Conservation (phyloP, 768 basidiomycete species). For the Candolleomyces aberdarensis region DNA sequence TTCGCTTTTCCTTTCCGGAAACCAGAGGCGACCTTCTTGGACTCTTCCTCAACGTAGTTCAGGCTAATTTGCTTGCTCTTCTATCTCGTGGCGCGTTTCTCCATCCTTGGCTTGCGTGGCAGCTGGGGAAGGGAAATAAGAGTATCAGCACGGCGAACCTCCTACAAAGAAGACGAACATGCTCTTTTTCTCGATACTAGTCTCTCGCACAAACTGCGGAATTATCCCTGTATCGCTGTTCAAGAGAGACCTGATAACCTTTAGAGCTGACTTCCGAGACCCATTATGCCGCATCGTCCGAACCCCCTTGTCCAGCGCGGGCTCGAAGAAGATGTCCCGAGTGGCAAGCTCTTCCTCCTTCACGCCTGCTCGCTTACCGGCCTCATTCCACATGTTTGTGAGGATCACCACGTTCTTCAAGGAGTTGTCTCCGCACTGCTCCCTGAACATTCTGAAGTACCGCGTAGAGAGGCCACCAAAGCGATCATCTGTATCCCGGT, state of each 20-base stretch:
- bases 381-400: slow-evolving; percentile 47
- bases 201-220: slow-evolving; percentile 53
- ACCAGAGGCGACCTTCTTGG: slow-evolving; percentile 32
- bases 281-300: slow-evolving; percentile 37
- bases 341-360: slow-evolving; percentile 40
- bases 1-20: slow-evolving; percentile 1
- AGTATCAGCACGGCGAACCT: not conserved
- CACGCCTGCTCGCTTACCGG: slow-evolving; percentile 28
- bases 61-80: slow-evolving; percentile 41
- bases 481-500: slow-evolving; percentile 42
- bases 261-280: slow-evolving; percentile 34
- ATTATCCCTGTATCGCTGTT: slow-evolving; percentile 33
- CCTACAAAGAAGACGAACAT: slow-evolving; percentile 18
- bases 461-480: slow-evolving; percentile 40
- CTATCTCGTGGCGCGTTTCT: slow-evolving; percentile 42
- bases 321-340: slow-evolving; percentile 42
- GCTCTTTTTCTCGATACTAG: slow-evolving; percentile 46
- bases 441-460: slow-evolving; percentile 46
- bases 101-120: slow-evolving; percentile 44
- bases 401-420: slow-evolving; percentile 45
- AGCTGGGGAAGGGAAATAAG: slow-evolving; percentile 10
- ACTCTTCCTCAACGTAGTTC: slow-evolving; percentile 35
- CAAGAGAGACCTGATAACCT: slow-evolving; percentile 41
- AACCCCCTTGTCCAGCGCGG: slow-evolving; percentile 43
- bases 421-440: slow-evolving; percentile 43